Evolutionary conservation across 176 grass and related monocot genomes (phyloP), one percentile per base, ranked within the genome.

Genomic region (Aegilops tauschii): DNA sequence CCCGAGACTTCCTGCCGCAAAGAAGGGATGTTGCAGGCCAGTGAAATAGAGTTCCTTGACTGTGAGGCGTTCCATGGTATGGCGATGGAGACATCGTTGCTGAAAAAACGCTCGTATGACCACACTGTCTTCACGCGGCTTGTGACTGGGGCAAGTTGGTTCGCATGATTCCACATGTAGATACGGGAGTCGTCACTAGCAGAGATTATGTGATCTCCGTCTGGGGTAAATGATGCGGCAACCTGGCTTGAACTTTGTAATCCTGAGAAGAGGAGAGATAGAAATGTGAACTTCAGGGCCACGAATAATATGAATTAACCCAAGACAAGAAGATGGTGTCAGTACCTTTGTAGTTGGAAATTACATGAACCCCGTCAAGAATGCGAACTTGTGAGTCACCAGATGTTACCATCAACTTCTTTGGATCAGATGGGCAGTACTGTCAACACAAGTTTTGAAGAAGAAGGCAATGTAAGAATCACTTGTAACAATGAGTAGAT

Each of bases 391-490:
- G 88, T 29, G 92, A 99, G 78, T 94, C 90, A 45, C 90, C 97
- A 54, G 97, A 94, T 85, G 92, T 89, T 47, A 99, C 92, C 94
- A 99, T 89, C 70, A 99, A 62, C 90, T 87, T 94, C 86, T 84
- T 87, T 80, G 85, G 86, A 94, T 99, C 89, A 65, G 82, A 81
- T 85, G 92, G 97, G 84, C 94, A 99, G 81, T 93, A 99, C 97
- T 99, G 90, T 47, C 85, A 61, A 85, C 56, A 10, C 72, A 86
- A 79, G 17, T 13, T 65, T 50, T 30, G 6, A 83, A 79, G 29
- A 87, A 29, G 66, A 30, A 13, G 17, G 30, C 2, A 73, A 80
- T 58, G 62, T 88, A 86, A 88, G 61, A 86, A 79, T 73, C 61
- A 73, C 4, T 61, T 61, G 5, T 5, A 18, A 80, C 47, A 40